Evolutionary conservation across 345 rosid genomes (phyloP).

Genomic region (Chamaenerion angustifolium): DNA sequence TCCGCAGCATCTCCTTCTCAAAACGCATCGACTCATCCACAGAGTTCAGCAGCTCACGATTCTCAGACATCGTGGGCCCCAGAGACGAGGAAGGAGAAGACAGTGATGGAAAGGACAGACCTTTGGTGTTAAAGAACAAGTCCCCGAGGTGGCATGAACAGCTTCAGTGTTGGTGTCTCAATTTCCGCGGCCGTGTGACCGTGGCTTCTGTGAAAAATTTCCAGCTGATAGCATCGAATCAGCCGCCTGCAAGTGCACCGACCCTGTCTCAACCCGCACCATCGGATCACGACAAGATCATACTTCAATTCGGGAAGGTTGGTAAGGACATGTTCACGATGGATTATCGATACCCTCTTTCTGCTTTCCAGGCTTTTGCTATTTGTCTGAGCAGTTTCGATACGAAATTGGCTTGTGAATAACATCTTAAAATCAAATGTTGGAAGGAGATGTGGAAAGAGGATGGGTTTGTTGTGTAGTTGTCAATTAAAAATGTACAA

Average conservation of each 20-base stretch:
- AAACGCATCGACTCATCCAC: slow-evolving; percentile 26
- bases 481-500: no score
- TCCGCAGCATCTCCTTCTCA: slow-evolving; percentile 37
- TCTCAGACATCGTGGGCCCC: slow-evolving; percentile 25
- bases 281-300: slow-evolving; percentile 69
- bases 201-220: slow-evolving; percentile 45
- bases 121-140: slow-evolving; percentile 26
- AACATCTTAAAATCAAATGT: slow-evolving; percentile 2
- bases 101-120: slow-evolving; percentile 24
- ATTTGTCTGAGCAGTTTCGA: slow-evolving; percentile 99
- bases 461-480: no score
- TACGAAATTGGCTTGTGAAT: slow-evolving; percentile 98
- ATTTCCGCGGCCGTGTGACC: slow-evolving; percentile 38
- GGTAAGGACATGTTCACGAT: slow-evolving; percentile 96
- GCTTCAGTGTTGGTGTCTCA: slow-evolving; percentile 43
- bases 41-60: slow-evolving; percentile 31
- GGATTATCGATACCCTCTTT: slow-evolving; percentile 91
- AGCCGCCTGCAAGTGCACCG: slow-evolving; percentile 16
- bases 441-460: no score
- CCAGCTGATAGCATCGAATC: slow-evolving; percentile 32
- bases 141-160: slow-evolving; percentile 48
- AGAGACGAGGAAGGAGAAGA: slow-evolving; percentile 11
- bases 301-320: slow-evolving; percentile 91
- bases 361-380: slow-evolving; percentile 95
- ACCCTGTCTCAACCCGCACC: slow-evolving; percentile 18